Conservation (phyloP, 2,329 filamentous ascomycete genomes). For the Colletotrichum liriopes region DNA sequence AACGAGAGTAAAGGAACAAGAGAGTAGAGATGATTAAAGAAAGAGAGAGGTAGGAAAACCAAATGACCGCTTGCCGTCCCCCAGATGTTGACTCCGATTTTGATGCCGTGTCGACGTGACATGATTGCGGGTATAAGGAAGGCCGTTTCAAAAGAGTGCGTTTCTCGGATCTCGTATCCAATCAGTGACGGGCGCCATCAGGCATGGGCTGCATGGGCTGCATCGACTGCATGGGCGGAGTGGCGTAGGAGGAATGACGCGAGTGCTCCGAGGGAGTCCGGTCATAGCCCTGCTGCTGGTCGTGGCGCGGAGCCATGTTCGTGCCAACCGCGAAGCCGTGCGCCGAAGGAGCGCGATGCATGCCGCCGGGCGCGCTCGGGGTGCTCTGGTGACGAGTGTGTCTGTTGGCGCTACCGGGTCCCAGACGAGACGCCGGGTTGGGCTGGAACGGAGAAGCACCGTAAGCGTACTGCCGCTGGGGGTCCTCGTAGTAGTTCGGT, state of each 20-base stretch:
- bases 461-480: constrained; percentile 43
- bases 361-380: constrained; percentile 44
- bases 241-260: constrained; percentile 26
- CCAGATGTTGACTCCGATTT: constrained; percentile 36
- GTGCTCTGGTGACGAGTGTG: constrained; percentile 53
- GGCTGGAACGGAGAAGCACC: constrained; percentile 36
- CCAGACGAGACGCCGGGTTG: constrained; percentile 21
- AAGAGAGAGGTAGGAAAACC: constrained; percentile 31
- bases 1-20: constrained; percentile 31
- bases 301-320: constrained; percentile 33
- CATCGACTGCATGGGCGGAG: constrained; percentile 35
- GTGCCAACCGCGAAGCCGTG: constrained; percentile 41
- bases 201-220: constrained; percentile 33
- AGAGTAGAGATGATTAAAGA: constrained; percentile 11
- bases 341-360: constrained; percentile 40
- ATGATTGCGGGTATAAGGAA: constrained; percentile 35
- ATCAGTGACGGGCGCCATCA: constrained; percentile 38
- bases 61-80: constrained; percentile 43
- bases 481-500: constrained; percentile 47
- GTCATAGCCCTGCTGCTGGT: constrained; percentile 40
- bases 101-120: constrained; percentile 38
- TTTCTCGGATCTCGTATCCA: constrained; percentile 30
- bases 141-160: constrained; percentile 40
- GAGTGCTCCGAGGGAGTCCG: constrained; percentile 31
- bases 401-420: constrained; percentile 36